Evolutionary conservation across 2,329 filamentous ascomycete genomes (phyloP).

Genomic region (Arachnopeziza araneosa): DNA sequence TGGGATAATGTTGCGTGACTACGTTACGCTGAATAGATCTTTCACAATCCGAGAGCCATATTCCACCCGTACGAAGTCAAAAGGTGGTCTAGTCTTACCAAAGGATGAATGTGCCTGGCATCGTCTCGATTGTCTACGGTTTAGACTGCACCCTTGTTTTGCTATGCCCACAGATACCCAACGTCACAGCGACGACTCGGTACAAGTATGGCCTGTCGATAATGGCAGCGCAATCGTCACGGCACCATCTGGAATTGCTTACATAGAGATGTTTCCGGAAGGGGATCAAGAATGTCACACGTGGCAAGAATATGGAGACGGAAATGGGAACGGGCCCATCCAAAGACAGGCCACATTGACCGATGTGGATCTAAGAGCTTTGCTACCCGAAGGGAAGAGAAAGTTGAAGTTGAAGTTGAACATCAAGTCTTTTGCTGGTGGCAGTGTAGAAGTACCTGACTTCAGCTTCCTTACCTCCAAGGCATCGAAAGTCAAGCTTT

Average conservation of each 20-base stretch:
- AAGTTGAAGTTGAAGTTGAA: conserved; percentile 65
- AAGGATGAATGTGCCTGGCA: conserved; percentile 91
- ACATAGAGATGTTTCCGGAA: conserved; percentile 74
- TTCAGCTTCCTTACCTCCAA: conserved; percentile 65
- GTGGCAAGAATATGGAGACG: conserved; percentile 74
- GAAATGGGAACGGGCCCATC: conserved; percentile 50
- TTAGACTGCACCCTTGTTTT: conserved; percentile 88
- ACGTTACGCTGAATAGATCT: conserved; percentile 74
- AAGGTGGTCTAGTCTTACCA: conserved; percentile 67
- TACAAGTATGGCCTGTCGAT: conserved; percentile 84
- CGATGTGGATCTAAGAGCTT: conserved; percentile 67
- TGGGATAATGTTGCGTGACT: conserved; percentile 90
- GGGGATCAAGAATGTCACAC: conserved; percentile 74
- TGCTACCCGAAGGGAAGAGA: conserved; percentile 66
- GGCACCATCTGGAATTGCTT: conserved; percentile 75
- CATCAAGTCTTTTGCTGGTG: conserved; percentile 71
- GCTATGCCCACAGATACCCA: conserved; percentile 69
- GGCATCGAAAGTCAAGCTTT: conserved; percentile 66
- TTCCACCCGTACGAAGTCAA: conserved; percentile 79
- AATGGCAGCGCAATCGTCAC: conserved; percentile 70
- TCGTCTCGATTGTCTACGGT: conserved; percentile 79
- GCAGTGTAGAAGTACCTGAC: conserved; percentile 71
- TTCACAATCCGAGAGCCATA: conserved; percentile 80
- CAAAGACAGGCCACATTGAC: conserved; percentile 69
- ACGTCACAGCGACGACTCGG: conserved; percentile 61